These are phyloP conservation scores for Quercus ilex DNA, from an alignment of 306 rosid species.

Conservation along the genomic window DNA sequence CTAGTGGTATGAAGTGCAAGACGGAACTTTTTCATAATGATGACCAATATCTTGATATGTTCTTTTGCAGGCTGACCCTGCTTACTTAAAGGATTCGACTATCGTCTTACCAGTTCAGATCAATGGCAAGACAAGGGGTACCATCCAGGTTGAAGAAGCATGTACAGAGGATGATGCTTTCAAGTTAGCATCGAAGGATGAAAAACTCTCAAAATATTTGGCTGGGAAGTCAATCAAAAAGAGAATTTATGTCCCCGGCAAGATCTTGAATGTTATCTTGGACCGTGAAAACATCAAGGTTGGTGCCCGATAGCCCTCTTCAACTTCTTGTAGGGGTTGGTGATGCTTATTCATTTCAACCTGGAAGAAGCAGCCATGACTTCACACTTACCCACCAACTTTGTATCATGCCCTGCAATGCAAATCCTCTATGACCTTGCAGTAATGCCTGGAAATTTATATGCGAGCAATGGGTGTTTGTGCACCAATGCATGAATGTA, in stretches of 20 bases:
- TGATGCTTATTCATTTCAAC: slow-evolving; percentile 8
- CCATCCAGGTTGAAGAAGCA: slow-evolving; percentile 75
- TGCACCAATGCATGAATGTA: too few species aligned
- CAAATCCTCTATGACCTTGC: neutral
- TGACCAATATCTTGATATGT: neutral
- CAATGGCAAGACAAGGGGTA: slow-evolving; percentile 96
- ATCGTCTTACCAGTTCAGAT: slow-evolving; percentile 85
- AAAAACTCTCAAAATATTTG: slow-evolving; percentile 71
- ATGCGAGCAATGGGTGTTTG: too few species aligned
- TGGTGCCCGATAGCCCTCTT: slow-evolving; percentile 28
- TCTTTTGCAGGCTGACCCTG: slow-evolving; percentile 63
- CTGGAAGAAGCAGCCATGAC: slow-evolving; percentile 6
- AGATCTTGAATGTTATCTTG: slow-evolving; percentile 82
- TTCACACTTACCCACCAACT: slow-evolving; percentile 18
- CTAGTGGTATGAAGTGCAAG: neutral
- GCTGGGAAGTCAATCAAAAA: slow-evolving; percentile 57
- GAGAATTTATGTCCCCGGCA: slow-evolving; percentile 84
- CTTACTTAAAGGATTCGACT: slow-evolving; percentile 67
- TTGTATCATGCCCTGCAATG: neutral
- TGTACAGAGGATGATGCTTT: slow-evolving; percentile 87
- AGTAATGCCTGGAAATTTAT: too few species aligned
- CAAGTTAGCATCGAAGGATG: slow-evolving; percentile 61
- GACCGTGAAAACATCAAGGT: slow-evolving; percentile 62
- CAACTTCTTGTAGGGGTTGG: neutral
- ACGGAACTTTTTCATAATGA: neutral